Evolutionary conservation across 495 filamentous ascomycete species (phyloP), one percentile per base, ranked within the genome.

Genomic region (Talaromyces nanjingensis): DNA sequence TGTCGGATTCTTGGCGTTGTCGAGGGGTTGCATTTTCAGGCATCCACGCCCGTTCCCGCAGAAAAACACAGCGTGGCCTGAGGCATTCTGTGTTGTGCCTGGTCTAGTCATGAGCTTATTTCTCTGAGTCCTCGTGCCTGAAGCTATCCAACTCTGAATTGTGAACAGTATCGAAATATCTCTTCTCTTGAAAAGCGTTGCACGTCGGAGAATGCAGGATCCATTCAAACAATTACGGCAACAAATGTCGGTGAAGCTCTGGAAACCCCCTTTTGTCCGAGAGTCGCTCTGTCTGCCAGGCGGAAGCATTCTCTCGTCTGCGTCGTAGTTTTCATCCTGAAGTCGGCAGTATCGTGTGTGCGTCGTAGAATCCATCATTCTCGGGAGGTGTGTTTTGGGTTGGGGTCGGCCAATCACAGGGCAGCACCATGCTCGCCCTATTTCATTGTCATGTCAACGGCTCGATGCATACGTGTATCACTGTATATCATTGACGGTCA

Each of bases 321-420:
- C 53, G 53, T 56, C 27, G 53, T 56, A 56, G 24, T 56, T 56
- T 56, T 29, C 27, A 29, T 56, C 53, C 53, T 56, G 53, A 56
- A 56, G 22, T 29, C 53, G 53, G 22, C 53, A 56, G 53, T 56
- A 56, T 29, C 53, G 53, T 9, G 24, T 56, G 53, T 56, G 53
- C 53, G 53, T 29, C 27, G 53, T 56, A 56, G 53, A 56, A 56
- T 56, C 53, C 24, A 56, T 25, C 53, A 56, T 56, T 56, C 45
- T 49, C 37, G 37, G 37, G 37, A 42, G 37, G 12, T 42, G 37
- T 42, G 37, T 42, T 42, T 42, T 42, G 37, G 37, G 12, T 42
- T 42, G 4, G 37, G 12, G 3, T 5, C 37, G 2, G 37, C 37
- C 37, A 42, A 42, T 42, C 37, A 42, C 12, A 42, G 37, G 2